Percentiles rank a stretch among this genome's conserved stretches.
phyloP scores from a whole-genome alignment of 257 asterid species.

The Marsdenia floribunda region DNA sequence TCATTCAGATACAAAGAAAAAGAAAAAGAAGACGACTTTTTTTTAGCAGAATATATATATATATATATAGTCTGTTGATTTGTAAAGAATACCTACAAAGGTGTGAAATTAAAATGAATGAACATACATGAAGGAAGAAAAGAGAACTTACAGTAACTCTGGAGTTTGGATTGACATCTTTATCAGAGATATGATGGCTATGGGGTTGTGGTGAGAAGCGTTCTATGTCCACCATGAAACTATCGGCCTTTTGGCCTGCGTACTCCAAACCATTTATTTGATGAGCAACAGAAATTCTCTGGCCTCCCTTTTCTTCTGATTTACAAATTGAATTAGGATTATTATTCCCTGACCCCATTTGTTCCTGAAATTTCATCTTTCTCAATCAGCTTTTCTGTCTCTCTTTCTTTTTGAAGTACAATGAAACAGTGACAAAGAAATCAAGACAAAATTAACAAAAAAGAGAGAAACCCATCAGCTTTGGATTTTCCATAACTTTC shows the following conservation, averaged over 20 bases:
- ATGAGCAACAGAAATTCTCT: slow-evolving; percentile 33
- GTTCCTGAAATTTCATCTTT: slow-evolving; percentile 24
- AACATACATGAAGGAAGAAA: background rate
- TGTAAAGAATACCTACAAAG: too few relatives aligned
- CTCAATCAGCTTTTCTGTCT: background rate
- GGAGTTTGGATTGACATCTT: slow-evolving; percentile 46
- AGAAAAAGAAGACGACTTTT: background rate
- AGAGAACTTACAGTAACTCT: slow-evolving; percentile 48
- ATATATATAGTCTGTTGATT: too few relatives aligned
- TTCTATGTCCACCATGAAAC: slow-evolving; percentile 70
- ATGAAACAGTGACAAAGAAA: slow-evolving; percentile 6
- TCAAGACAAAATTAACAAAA: background rate
- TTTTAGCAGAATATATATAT: too few relatives aligned
- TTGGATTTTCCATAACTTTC: slow-evolving; percentile 29
- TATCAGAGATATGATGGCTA: slow-evolving; percentile 25
- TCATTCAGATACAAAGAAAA: slow-evolving; percentile 21
- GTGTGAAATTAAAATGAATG: too few relatives aligned
- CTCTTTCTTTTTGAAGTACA: background rate
- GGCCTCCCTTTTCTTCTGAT: slow-evolving; percentile 32
- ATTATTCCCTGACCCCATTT: slow-evolving; percentile 32
- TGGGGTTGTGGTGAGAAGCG: slow-evolving; percentile 26
- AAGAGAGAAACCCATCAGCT: slow-evolving; percentile 25
- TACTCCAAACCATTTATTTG: slow-evolving; percentile 21
- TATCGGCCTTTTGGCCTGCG: slow-evolving; percentile 31
- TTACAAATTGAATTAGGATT: slow-evolving; percentile 22